These are phyloP conservation scores for Botrytis squamosa DNA, from an alignment of 2,329 filamentous ascomycete species.

Conservation along the genomic window DNA sequence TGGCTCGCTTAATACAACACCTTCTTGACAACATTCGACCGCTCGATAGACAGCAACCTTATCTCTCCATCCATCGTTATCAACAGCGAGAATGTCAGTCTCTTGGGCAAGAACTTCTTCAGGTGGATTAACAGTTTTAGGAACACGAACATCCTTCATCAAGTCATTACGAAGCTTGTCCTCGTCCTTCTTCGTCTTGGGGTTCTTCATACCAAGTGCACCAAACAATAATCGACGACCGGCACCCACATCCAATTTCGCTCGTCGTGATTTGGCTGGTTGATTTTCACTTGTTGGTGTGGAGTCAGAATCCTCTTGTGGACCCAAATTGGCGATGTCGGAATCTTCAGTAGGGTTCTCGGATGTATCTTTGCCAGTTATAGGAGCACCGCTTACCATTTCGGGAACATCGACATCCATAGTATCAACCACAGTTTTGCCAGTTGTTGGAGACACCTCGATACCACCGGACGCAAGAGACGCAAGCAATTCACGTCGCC, in stretches of 20 bases:
- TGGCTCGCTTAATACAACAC: slow-evolving; percentile 67
- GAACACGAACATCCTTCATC: slow-evolving; percentile 52
- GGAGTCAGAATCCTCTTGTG: neutral
- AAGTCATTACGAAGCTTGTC: slow-evolving; percentile 59
- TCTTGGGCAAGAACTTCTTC: slow-evolving; percentile 26
- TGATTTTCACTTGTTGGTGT: neutral
- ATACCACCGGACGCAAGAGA: slow-evolving; percentile 53
- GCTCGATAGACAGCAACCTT: slow-evolving; percentile 71
- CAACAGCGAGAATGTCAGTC: slow-evolving; percentile 43
- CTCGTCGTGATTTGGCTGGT: slow-evolving; percentile 25
- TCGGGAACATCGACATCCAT: neutral
- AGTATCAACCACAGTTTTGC: neutral
- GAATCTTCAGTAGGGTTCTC: neutral
- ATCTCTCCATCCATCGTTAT: slow-evolving; percentile 67
- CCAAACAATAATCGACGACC: slow-evolving; percentile 69
- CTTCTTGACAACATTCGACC: slow-evolving; percentile 79
- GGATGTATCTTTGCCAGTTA: neutral
- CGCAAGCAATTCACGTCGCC: slow-evolving; percentile 50
- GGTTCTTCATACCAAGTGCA: slow-evolving; percentile 66
- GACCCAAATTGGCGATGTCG: neutral
- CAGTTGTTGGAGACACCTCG: slow-evolving; percentile 41
- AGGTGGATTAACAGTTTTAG: slow-evolving; percentile 37
- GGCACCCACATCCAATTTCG: slow-evolving; percentile 55
- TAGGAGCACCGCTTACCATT: neutral
- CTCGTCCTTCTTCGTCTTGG: slow-evolving; percentile 68